Conservation (phyloP, 2,329 filamentous ascomycete genomes). For the Phyllosticta citrichinensis region DNA sequence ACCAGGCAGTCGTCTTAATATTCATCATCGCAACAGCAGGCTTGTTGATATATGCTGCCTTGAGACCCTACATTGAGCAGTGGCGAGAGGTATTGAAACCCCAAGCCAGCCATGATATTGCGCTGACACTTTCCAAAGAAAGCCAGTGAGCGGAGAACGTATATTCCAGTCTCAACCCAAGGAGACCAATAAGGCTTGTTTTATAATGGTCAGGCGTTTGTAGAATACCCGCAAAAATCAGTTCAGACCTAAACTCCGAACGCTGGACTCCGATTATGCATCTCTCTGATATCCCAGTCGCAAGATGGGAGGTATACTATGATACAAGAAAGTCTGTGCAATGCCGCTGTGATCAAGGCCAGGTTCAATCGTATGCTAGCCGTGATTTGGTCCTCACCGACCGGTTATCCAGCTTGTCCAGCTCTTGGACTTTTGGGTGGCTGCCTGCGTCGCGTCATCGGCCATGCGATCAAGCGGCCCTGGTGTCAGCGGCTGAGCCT, state of each 20-base stretch:
- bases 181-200: slow-evolving; percentile 17
- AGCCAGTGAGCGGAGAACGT: slow-evolving; percentile 39
- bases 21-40: slow-evolving; percentile 56
- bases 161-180: slow-evolving; percentile 39
- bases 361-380: slow-evolving; percentile 6
- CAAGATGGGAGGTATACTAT: slow-evolving; percentile 8
- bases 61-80: slow-evolving; percentile 49
- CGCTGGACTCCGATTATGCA: slow-evolving; percentile 9
- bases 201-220: background rate
- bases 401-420: slow-evolving; percentile 38
- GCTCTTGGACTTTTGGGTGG: slow-evolving; percentile 29
- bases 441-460: slow-evolving; percentile 27
- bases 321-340: slow-evolving; percentile 3
- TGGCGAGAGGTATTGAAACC: slow-evolving; percentile 39
- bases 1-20: slow-evolving; percentile 54
- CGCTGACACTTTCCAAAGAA: slow-evolving; percentile 24
- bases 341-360: background rate
- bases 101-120: background rate
- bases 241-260: slow-evolving; percentile 8
- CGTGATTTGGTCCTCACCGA: slow-evolving; percentile 21
- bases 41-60: slow-evolving; percentile 49
- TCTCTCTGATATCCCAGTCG: slow-evolving; percentile 7
- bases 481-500: slow-evolving; percentile 30
- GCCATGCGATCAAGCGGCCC: slow-evolving; percentile 39
- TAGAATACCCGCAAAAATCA: slow-evolving; percentile 9